Percentiles rank a stretch among this genome's conserved stretches.
Evolutionary conservation across 2,329 filamentous ascomycete genomes (phyloP).

Genomic region (Ceratocystis huliohia): DNA sequence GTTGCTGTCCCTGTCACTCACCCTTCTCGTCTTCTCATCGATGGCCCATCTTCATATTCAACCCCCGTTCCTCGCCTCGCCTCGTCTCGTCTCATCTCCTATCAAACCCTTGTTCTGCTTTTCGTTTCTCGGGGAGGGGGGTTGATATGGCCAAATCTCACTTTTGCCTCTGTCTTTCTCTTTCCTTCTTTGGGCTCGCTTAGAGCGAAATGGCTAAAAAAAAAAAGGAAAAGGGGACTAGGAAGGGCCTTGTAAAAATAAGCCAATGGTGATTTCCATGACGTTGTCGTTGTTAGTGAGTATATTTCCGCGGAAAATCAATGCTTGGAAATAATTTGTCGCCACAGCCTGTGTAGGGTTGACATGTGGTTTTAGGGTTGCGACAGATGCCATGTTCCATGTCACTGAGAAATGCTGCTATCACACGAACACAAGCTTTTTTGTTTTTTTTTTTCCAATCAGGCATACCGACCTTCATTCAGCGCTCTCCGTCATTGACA

Average conservation of each 20-base stretch:
- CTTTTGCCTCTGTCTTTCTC: not conserved
- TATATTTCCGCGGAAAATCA: no score
- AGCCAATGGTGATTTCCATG: not conserved
- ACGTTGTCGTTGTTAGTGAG: not conserved
- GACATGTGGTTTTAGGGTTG: not conserved
- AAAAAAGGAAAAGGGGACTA: not conserved
- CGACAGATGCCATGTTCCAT: not conserved
- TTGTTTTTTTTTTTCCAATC: no score
- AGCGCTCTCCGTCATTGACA: no score
- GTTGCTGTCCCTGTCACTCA: not conserved
- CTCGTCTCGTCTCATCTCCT: slow-evolving; percentile 6
- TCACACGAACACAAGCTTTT: no score
- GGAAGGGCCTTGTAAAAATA: not conserved
- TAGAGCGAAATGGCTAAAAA: no score
- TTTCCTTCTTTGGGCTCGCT: not conserved
- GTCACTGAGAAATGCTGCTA: not conserved
- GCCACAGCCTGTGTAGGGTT: not conserved
- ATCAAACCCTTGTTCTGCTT: not conserved
- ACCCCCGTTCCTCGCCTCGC: not conserved
- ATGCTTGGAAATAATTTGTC: not conserved
- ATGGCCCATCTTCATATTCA: not conserved
- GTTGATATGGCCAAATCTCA: not conserved
- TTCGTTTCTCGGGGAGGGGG: not conserved
- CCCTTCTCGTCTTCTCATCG: not conserved
- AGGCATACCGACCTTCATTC: no score